A percentile compares a stretch with the other conserved stretches of the same genome.
Conservation (phyloP, 345 rosid species). For the Rhizophora apiculata region DNA sequence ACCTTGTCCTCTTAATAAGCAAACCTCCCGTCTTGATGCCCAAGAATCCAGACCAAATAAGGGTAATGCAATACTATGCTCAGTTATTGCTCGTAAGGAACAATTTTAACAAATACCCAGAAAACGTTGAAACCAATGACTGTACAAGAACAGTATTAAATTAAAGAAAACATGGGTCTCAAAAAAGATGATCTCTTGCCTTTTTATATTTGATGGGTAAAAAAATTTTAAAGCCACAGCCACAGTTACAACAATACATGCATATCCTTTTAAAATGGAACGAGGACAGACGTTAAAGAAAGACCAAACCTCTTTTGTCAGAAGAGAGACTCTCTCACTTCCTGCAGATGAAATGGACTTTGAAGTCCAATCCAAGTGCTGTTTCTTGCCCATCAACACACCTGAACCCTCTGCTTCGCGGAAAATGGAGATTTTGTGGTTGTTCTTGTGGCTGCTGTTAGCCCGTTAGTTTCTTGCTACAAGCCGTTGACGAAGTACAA, state of each 20-base stretch:
- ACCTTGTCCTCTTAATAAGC: too few relatives aligned
- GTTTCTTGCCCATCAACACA: slow-evolving; percentile 57
- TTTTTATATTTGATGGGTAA: not conserved
- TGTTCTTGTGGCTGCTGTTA: not conserved
- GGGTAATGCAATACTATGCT: not conserved
- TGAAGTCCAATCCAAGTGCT: slow-evolving; percentile 49
- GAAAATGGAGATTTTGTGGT: not conserved
- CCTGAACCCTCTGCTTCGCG: slow-evolving; percentile 11
- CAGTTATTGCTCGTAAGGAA: not conserved
- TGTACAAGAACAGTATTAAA: not conserved
- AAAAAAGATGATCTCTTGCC: not conserved
- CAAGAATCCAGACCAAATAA: not conserved
- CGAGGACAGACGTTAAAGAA: not conserved
- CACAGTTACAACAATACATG: not conserved
- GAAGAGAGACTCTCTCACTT: slow-evolving; percentile 54
- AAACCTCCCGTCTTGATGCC: not conserved
- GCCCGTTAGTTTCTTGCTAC: too few relatives aligned
- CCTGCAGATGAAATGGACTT: slow-evolving; percentile 43
- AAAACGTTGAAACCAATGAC: not conserved
- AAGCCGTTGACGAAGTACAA: too few relatives aligned
- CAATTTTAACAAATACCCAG: slow-evolving; percentile 16
- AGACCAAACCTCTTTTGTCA: slow-evolving; percentile 46
- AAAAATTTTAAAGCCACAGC: not conserved
- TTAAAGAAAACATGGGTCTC: slow-evolving; percentile 1
- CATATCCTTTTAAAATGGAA: not conserved